Evolutionary conservation across 1,284 basidiomycete species (phyloP), one percentile per base, ranked within the genome.

Genomic region (Fomitiporia mediterranea): DNA sequence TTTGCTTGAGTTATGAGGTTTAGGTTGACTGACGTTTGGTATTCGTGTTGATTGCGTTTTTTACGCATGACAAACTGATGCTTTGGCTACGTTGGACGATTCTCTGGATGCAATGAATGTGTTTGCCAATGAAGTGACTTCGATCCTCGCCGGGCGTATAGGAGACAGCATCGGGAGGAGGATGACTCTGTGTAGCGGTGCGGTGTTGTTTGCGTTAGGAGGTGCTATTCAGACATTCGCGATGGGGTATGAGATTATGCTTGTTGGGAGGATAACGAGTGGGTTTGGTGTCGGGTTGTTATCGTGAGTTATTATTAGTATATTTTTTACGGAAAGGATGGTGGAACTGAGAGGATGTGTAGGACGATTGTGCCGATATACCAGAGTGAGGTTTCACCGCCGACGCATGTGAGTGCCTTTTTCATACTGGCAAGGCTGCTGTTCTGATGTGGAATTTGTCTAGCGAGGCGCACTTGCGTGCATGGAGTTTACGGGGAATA

Each of bases 321-420:
- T 52, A 9, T 37, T 46, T 27, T 32, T 40, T 7, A 30, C 9
- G 11, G 15, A 30, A 2, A 46, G 30, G 44, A 43, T 55, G 23
- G 53, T 30, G 27, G 27, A 9, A 3, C 46, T 53, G 28, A 55
- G 54, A 55, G 35, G 50, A 21, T 55, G 5, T 28, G 38, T 65
- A 92, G 92, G 55, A 98, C 95, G 59, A 94, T 98, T 61, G 96
- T 98, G 23, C 96, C 96, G 7, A 97, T 98, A 60, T 99, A 98
- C 70, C 96, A 98, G 73, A 92, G 90, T 64, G 96, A 98, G 74
- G 94, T 98, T 50, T 96, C 93, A 1, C 94, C 95, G 15, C 91
- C 96, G 2, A 82, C 92, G 66, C 92, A 97, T 74, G 91, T 91
- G 67, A 56, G 87, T 73, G 39, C 25, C 23, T 25, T 25, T 37